Percentiles rank a stretch among this genome's conserved stretches.
Evolutionary conservation across 2,329 filamentous ascomycete genomes (phyloP).

Genomic region (Claviceps africana): DNA sequence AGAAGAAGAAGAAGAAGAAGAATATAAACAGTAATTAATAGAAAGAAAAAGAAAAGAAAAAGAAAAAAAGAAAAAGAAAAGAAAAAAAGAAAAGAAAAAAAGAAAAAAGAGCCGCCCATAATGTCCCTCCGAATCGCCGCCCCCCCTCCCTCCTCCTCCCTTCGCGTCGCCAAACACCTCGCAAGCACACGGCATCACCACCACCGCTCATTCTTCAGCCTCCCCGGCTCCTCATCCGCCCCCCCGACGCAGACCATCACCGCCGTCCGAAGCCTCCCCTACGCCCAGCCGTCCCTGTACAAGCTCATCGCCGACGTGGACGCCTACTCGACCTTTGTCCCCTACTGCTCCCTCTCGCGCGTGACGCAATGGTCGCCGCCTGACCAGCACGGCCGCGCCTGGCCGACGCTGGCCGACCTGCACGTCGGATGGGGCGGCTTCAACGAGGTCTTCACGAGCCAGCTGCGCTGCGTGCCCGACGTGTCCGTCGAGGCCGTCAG

Average conservation of each 20-base stretch:
- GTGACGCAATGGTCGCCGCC: slow-evolving; percentile 61
- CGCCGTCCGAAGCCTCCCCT: slow-evolving; percentile 64
- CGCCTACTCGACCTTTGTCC: slow-evolving; percentile 76
- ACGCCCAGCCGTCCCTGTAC: slow-evolving; percentile 59
- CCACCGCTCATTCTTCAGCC: slow-evolving; percentile 8
- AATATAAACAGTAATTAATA: background rate
- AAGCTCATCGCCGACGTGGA: slow-evolving; percentile 76
- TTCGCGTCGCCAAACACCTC: background rate
- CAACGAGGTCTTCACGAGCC: slow-evolving; percentile 69
- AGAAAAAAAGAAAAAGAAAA: background rate
- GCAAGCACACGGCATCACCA: background rate
- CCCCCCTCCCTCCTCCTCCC: background rate
- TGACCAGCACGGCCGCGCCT: slow-evolving; percentile 34
- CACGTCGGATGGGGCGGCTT: slow-evolving; percentile 76
- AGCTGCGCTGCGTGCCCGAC: slow-evolving; percentile 62
- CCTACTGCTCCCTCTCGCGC: slow-evolving; percentile 66
- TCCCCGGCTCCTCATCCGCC: slow-evolving; percentile 10
- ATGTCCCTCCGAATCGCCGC: slow-evolving; percentile 2
- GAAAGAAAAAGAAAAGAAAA: background rate
- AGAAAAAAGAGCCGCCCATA: background rate
- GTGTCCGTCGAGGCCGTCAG: slow-evolving; percentile 64
- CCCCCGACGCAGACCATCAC: slow-evolving; percentile 46
- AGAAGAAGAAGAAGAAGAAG: too few relatives aligned
- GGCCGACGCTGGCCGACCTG: slow-evolving; percentile 64
- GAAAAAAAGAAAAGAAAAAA: background rate